phyloP scores from a whole-genome alignment of 116 monocot species.

The Thalassia testudinum region DNA sequence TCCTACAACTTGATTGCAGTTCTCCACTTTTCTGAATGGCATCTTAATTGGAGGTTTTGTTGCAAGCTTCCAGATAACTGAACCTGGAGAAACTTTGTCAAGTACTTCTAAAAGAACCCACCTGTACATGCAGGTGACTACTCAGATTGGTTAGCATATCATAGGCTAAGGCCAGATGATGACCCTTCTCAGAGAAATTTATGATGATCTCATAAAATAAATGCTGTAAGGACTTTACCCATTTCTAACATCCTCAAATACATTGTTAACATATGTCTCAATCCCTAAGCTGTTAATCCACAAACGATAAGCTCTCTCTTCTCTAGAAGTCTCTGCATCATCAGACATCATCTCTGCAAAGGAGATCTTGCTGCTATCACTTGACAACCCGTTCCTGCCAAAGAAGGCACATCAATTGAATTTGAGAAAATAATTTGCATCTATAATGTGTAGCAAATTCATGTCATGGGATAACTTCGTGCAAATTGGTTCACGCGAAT shows the following conservation, averaged over 20 bases:
- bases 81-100: constrained; percentile 80
- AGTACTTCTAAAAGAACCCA: constrained; percentile 87
- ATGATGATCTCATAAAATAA: background rate
- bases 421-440: too few species aligned
- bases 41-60: constrained; percentile 85
- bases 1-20: constrained; percentile 80
- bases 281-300: constrained; percentile 98
- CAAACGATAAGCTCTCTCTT: constrained; percentile 81
- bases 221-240: constrained; percentile 28
- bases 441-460: too few species aligned
- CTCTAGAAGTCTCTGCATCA: constrained; percentile 60
- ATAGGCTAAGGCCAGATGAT: background rate
- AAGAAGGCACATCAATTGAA: background rate
- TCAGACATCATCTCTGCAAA: constrained; percentile 40
- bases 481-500: too few species aligned
- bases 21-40: constrained; percentile 93
- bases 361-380: constrained; percentile 52
- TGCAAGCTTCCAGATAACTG: constrained; percentile 75
- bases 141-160: background rate
- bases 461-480: too few species aligned
- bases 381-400: constrained; percentile 77
- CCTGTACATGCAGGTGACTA: constrained; percentile 17
- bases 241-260: constrained; percentile 92
- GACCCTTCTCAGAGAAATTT: background rate
- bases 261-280: constrained; percentile 61